Base-by-base conservation (phyloP, 495 filamentous ascomycete genomes). In the Neurospora pannonica region DNA sequence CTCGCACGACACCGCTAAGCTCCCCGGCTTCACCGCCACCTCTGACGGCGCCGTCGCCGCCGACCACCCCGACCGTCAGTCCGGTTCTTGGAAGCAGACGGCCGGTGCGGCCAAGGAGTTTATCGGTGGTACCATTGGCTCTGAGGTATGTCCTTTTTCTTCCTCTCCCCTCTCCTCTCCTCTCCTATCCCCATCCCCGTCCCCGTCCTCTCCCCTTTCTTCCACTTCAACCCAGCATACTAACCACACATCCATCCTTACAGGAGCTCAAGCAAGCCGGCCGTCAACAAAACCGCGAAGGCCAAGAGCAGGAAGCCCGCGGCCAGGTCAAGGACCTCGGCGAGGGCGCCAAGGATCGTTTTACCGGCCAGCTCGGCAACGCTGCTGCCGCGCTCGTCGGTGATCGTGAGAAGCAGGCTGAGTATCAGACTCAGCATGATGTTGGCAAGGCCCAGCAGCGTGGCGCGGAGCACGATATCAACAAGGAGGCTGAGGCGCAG, bases 1-100 rank as follows among this genome's bases (percentile, higher is more conserved):
- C 67, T 94, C 92, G 67, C 90, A 94, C 81, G 88, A 91, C 11
- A 86, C 91, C 37, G 89, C 85, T 78, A 95, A 94, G 79, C 75
- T 91, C 31, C 94, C 92, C 24, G 89, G 90, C 67, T 79, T 90
- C 74, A 89, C 89, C 21, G 88, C 92, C 74, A 90, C 91, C 34
- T 84, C 89, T 70, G 88, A 90, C 5, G 95, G 93, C 60, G 90
- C 89, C 69, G 84, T 93, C 71, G 89, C 92, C 46, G 85, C 88
- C 77, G 93, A 97, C 83, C 84, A 94, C 81, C 86, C 89, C 9
- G 84, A 94, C 82, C 92, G 95, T 75, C 80, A 85, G 21, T 81
- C 87, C 6, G 95, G 95, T 39, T 85, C 87, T 46, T 95, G 92
- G 89, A 93, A 97, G 85, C 94, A 98, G 84, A 96, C 92, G 48